Percentiles rank a stretch among this genome's conserved stretches.
Conservation (phyloP, 1,284 basidiomycete species). For the Peniophora sp. region DNA sequence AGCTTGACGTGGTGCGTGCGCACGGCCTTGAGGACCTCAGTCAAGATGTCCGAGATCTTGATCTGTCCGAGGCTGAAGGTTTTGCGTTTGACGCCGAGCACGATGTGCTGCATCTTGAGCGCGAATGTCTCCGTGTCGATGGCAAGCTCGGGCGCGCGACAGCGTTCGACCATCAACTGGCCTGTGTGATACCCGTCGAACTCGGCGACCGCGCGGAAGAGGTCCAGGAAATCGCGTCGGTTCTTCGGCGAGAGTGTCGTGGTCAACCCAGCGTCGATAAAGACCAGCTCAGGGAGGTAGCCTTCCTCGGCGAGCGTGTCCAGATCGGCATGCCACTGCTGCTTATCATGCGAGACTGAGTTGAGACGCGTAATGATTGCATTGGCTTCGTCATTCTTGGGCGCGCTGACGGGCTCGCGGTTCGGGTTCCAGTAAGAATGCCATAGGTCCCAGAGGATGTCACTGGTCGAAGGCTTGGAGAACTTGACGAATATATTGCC, state of each 20-base stretch:
- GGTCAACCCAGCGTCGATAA: conserved; percentile 94
- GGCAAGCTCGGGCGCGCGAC: conserved; percentile 86
- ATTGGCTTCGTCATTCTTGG: conserved; percentile 41
- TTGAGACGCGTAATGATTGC: conserved; percentile 66
- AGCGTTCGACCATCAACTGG: conserved; percentile 93
- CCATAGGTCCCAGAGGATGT: conserved; percentile 52
- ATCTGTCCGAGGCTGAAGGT: conserved; percentile 95
- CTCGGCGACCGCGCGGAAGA: conserved; percentile 92
- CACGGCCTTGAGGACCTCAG: conserved; percentile 84
- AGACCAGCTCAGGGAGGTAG: conserved; percentile 90
- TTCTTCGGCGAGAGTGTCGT: conserved; percentile 80
- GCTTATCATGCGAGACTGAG: conserved; percentile 44
- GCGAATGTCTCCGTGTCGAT: conserved; percentile 93
- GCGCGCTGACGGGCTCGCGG: conserved; percentile 31
- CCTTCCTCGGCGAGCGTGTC: conserved; percentile 59
- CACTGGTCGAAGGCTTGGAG: conserved; percentile 64
- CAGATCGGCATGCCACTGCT: conserved; percentile 71
- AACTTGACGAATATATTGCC: conserved; percentile 99
- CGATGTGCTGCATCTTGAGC: conserved; percentile 94
- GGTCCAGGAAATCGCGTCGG: conserved; percentile 90
- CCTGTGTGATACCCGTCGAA: conserved; percentile 97
- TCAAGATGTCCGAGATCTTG: conserved; percentile 91
- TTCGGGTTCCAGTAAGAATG: conserved; percentile 26
- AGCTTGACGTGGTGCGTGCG: conserved; percentile 95
- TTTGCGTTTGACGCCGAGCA: conserved; percentile 89